A percentile compares a stretch with the other conserved stretches of the same genome.
Evolutionary conservation across 2,329 filamentous ascomycete species (phyloP).

Genomic region (Conoideocrella luteorostrata): DNA sequence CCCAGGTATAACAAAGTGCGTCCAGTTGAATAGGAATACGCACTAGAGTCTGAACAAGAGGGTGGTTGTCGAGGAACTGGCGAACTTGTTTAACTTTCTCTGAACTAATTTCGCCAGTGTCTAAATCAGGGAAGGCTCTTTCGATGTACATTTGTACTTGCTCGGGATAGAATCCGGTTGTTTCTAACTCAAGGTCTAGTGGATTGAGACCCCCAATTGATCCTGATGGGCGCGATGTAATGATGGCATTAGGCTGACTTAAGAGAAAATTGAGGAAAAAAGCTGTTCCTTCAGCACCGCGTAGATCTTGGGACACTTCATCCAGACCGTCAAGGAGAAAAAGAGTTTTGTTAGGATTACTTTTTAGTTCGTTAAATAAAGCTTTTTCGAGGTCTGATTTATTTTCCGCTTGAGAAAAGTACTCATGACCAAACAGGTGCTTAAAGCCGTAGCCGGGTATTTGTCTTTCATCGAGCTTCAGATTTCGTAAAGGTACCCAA

Average conservation of each 20-base stretch:
- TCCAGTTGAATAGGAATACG: conserved; percentile 39
- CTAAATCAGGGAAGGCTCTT: conserved; percentile 4
- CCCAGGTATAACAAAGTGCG: conserved; percentile 34
- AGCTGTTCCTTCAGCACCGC: conserved; percentile 9
- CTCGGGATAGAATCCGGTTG: conserved; percentile 29
- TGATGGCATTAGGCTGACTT: conserved; percentile 27
- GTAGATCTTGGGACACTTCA: conserved; percentile 27
- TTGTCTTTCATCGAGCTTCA: conserved; percentile 18
- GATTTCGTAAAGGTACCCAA: conserved; percentile 31
- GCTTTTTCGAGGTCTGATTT: conserved; percentile 10
- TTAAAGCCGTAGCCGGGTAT: conserved; percentile 15
- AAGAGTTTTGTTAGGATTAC: conserved; percentile 18
- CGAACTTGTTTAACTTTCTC: conserved; percentile 18
- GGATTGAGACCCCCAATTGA: conserved; percentile 10
- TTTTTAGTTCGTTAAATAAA: conserved; percentile 11
- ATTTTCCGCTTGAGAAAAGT: conserved; percentile 15
- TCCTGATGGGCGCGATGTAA: conserved; percentile 31
- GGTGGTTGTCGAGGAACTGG: conserved; percentile 25
- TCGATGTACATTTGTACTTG: conserved; percentile 29
- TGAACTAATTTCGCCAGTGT: not conserved
- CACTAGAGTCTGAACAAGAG: conserved; percentile 27
- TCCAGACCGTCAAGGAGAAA: conserved; percentile 38
- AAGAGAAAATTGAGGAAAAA: conserved; percentile 23
- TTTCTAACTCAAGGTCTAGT: conserved; percentile 31
- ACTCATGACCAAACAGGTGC: conserved; percentile 21